These are phyloP conservation scores for Aspergillus sojae DNA, from an alignment of 2,329 filamentous ascomycete species.

Conservation along the genomic window DNA sequence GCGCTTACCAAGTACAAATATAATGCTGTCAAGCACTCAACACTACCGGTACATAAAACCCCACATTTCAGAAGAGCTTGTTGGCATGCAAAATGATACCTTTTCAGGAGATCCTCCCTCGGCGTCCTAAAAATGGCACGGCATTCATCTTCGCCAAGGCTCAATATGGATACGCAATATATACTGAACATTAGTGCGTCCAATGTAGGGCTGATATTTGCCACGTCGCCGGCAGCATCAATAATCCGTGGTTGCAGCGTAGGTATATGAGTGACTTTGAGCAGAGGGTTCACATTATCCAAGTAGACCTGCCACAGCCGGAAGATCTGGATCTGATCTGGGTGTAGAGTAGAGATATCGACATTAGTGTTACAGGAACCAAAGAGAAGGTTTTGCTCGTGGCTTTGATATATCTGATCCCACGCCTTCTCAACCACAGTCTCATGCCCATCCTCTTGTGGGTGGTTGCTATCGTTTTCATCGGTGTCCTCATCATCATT, in stretches of 20 bases:
- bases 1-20: slow-evolving; percentile 56
- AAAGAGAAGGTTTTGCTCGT: slow-evolving; percentile 56
- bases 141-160: slow-evolving; percentile 60
- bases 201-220: slow-evolving; percentile 58
- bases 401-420: slow-evolving; percentile 46
- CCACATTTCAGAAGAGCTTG: slow-evolving; percentile 49
- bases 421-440: slow-evolving; percentile 49
- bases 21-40: slow-evolving; percentile 54
- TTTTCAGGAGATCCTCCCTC: slow-evolving; percentile 42
- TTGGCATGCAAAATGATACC: slow-evolving; percentile 50
- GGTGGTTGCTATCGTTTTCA: slow-evolving; percentile 34
- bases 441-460: slow-evolving; percentile 33
- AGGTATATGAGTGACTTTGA: slow-evolving; percentile 69
- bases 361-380: slow-evolving; percentile 45
- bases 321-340: slow-evolving; percentile 63
- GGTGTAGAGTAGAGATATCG: slow-evolving; percentile 59
- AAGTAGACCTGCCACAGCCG: slow-evolving; percentile 67
- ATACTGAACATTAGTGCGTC: slow-evolving; percentile 70
- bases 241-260: slow-evolving; percentile 67
- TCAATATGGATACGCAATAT: slow-evolving; percentile 63
- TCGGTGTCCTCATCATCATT: neutral
- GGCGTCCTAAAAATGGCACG: slow-evolving; percentile 39
- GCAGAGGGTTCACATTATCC: slow-evolving; percentile 68
- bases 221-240: slow-evolving; percentile 60
- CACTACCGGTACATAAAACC: slow-evolving; percentile 46